A percentile compares a stretch with the other conserved stretches of the same genome.
These are phyloP conservation scores for Didymosphaeria variabile DNA, from an alignment of 2,329 filamentous ascomycete species.

Conservation along the genomic window DNA sequence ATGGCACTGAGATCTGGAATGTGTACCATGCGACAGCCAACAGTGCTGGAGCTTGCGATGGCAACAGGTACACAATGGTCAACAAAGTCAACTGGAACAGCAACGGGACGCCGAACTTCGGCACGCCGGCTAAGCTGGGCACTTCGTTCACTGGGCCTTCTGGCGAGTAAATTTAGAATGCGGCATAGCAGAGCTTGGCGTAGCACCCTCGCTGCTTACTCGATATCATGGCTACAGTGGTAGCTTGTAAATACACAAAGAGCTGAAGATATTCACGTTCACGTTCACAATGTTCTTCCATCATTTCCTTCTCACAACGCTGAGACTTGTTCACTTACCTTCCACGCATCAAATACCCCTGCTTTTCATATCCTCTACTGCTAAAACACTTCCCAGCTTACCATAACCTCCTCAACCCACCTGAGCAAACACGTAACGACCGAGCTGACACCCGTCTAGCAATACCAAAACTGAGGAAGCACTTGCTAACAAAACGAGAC, in stretches of 20 bases:
- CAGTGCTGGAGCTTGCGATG: slow-evolving; percentile 61
- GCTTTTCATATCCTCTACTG: background rate
- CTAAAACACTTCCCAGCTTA: too few species aligned
- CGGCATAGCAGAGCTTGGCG: too few species aligned
- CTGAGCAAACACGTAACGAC: too few species aligned
- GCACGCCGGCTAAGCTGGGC: slow-evolving; percentile 41
- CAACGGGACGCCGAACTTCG: slow-evolving; percentile 64
- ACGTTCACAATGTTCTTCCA: too few species aligned
- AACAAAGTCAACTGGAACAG: slow-evolving; percentile 61
- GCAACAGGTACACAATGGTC: slow-evolving; percentile 63
- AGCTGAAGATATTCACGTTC: too few species aligned
- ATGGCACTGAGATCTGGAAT: slow-evolving; percentile 64
- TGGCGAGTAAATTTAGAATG: slow-evolving; percentile 36
- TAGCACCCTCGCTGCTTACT: background rate
- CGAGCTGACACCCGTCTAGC: too few species aligned
- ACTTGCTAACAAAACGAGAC: too few species aligned
- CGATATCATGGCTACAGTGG: background rate
- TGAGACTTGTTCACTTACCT: background rate
- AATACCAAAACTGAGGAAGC: too few species aligned
- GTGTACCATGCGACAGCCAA: slow-evolving; percentile 65
- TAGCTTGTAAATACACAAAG: too few species aligned
- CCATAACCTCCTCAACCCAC: background rate
- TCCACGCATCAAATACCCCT: background rate
- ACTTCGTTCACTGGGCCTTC: slow-evolving; percentile 46
- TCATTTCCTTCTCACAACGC: background rate